Percentiles rank a stretch among this genome's conserved stretches.
These are phyloP conservation scores for Linum lewisii DNA, from an alignment of 345 rosid species.

Conservation along the genomic window DNA sequence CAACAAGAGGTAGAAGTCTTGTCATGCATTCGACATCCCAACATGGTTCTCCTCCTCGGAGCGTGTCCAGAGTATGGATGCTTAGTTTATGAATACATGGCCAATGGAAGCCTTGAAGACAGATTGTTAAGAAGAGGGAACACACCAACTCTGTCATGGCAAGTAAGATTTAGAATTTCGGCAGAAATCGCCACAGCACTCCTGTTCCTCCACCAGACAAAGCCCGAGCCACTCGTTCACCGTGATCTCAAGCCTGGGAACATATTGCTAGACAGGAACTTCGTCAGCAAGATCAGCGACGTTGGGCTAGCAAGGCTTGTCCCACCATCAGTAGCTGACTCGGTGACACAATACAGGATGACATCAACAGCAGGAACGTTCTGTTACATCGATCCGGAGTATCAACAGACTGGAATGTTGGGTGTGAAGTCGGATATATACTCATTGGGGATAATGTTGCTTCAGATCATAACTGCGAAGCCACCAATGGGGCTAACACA, in stretches of 20 bases:
- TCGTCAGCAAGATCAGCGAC: constrained; percentile 82
- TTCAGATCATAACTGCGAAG: constrained; percentile 74
- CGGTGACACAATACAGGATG: constrained; percentile 70
- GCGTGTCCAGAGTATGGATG: constrained; percentile 90
- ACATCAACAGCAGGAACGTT: constrained; percentile 91
- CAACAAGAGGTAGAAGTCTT: constrained; percentile 83
- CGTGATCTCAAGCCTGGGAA: constrained; percentile 90
- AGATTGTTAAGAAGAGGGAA: constrained; percentile 45
- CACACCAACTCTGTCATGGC: constrained; percentile 63
- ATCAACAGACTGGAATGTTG: constrained; percentile 87
- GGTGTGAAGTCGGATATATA: constrained; percentile 78
- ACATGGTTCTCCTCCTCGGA: constrained; percentile 92
- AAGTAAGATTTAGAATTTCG: constrained; percentile 54
- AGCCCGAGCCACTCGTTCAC: constrained; percentile 92
- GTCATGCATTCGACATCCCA: constrained; percentile 76
- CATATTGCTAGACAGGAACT: constrained; percentile 70
- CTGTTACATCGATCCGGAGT: constrained; percentile 92
- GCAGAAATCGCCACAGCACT: constrained; percentile 83
- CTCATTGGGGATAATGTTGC: constrained; percentile 68
- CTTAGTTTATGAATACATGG: constrained; percentile 81
- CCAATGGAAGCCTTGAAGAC: constrained; percentile 89
- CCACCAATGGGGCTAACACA: constrained; percentile 88
- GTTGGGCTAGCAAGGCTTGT: constrained; percentile 92
- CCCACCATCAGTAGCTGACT: constrained; percentile 62
- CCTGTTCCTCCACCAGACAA: constrained; percentile 81